Base-by-base conservation (phyloP, 2,329 filamentous ascomycete genomes). In the Metarhizium album region DNA sequence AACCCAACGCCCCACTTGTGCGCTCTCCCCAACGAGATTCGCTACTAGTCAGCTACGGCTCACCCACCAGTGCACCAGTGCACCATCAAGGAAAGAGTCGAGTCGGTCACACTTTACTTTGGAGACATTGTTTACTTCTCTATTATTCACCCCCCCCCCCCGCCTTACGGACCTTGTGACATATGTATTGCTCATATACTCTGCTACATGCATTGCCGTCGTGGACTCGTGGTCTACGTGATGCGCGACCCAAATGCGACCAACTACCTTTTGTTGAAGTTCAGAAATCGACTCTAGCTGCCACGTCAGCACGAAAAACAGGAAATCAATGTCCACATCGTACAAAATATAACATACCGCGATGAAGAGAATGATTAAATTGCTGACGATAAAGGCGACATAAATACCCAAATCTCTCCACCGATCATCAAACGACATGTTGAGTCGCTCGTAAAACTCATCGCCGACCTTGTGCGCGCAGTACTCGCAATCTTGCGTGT, bases 341-440 rank as follows among this genome's bases (percentile, higher is more conserved):
- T 13, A 35, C 33, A 35, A 13, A 37, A 40, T 31, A 22, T 37
- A 71, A n/a, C 77, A 65, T 69, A 80, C 77, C 42, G 74, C 78
- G 45, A 70, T 7, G 49, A 79, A 70, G 29, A 81, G 61, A 54
- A 82, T 77, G 27, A 87, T 76, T 60, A 93, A 62, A 65, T 94
- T 95, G 62, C 83, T 89, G 14, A 69, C 87, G 49, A 94, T 76
- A 61, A 90, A 95, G 1, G 83, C 84, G 31, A 78, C 58, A 58
- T 84, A 84, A 54, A 95, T 94, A 2, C 88, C 90, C 51, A 93
- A 52, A 58, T 95, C 88, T 50, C 89, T 78, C 89, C 89, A 95
- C 16, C 89, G 73, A 56, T 86, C 68, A 42, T 71, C 70, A 59
- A 84, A 95, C 2, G 69, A 71, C 60, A 94, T 77, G 2, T 77